Evolutionary conservation across 164 flowering plant species (phyloP).

Genomic region (Tinospora cordifolia): DNA sequence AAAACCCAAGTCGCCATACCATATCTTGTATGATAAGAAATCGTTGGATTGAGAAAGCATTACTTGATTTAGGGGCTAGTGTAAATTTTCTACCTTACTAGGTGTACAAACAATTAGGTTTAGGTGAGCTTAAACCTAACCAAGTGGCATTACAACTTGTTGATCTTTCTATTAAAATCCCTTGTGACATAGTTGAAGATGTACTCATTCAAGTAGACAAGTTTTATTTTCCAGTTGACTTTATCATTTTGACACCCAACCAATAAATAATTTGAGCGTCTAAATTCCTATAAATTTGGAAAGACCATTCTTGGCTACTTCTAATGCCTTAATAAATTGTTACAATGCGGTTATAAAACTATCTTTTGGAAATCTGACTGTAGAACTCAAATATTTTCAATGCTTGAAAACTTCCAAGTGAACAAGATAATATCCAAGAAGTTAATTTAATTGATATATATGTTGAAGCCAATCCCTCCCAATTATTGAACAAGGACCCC

Average conservation of each 20-base stretch:
- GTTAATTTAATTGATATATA: background rate
- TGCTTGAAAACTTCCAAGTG: background rate
- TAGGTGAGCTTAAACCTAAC: background rate
- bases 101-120: too few relatives aligned
- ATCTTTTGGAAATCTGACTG: background rate
- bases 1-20: slow-evolving; percentile 6
- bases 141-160: background rate
- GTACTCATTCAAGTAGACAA: background rate
- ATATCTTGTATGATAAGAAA: too few relatives aligned
- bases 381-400: background rate
- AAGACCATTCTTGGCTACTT: background rate
- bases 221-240: background rate
- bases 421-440: background rate
- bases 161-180: background rate
- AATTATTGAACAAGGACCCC: too few relatives aligned
- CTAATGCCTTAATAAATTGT: background rate
- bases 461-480: background rate
- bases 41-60: too few relatives aligned
- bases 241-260: background rate
- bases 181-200: background rate
- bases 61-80: too few relatives aligned
- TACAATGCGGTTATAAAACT: background rate
- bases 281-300: background rate
- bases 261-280: background rate
- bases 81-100: too few relatives aligned